Conservation (phyloP, 202 grass and related monocot species). For the Elaeis oleifera region DNA sequence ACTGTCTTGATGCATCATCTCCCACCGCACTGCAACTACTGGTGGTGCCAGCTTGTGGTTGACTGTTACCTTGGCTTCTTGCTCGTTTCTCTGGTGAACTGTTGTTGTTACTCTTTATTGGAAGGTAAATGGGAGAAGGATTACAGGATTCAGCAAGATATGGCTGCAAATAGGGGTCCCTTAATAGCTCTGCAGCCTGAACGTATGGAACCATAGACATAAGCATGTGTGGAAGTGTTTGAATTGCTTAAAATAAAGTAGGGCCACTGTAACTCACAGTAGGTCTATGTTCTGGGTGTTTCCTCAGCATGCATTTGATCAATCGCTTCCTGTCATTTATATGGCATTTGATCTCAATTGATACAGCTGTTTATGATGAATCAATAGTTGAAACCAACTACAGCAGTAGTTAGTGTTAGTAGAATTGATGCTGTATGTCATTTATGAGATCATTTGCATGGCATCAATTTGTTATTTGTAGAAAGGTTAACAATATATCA, state of each 20-base stretch:
- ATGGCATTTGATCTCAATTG: too few relatives aligned
- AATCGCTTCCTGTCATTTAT: constrained; percentile 54
- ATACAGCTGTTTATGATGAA: too few relatives aligned
- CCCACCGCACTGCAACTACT: constrained; percentile 19
- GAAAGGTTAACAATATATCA: too few relatives aligned
- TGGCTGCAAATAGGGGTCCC: constrained; percentile 56
- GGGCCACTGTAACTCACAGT: constrained; percentile 47
- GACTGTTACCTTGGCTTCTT: constrained; percentile 37
- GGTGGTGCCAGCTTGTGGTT: constrained; percentile 30
- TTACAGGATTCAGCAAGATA: constrained; percentile 57
- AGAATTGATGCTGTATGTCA: too few relatives aligned
- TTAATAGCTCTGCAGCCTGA: constrained; percentile 71
- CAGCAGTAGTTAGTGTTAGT: too few relatives aligned
- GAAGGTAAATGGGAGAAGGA: constrained; percentile 67
- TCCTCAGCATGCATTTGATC: constrained; percentile 84
- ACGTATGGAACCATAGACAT: constrained; percentile 12
- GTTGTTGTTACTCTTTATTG: constrained; percentile 52
- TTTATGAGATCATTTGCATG: too few relatives aligned
- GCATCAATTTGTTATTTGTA: too few relatives aligned
- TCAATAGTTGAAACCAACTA: too few relatives aligned
- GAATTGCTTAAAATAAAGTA: constrained; percentile 6
- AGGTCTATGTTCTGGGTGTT: constrained; percentile 81
- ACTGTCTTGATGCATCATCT: constrained; percentile 20
- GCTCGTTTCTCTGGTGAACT: constrained; percentile 40
- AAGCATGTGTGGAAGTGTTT: not conserved